Evolutionary conservation across 2,329 filamentous ascomycete species (phyloP), one percentile per base, ranked within the genome.

Genomic region (Cryoendolithus antarcticus): DNA sequence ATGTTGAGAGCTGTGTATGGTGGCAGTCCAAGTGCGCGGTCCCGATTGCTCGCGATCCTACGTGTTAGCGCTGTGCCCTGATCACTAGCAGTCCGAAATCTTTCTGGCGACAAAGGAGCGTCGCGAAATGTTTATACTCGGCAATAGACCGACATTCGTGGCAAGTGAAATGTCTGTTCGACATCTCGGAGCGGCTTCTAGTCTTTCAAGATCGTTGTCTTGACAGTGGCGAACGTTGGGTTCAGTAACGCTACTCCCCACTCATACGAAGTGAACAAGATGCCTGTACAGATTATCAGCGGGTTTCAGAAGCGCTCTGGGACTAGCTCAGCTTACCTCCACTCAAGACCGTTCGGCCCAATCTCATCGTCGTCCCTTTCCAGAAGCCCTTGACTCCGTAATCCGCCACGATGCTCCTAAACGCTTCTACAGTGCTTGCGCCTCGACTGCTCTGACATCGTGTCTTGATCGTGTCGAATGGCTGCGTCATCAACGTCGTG

Each of bases 301-400:
- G 19, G 19, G 19, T 21, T 21, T 21, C 19, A 21, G 19, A 21
- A 21, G 19, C 19, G 19, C 19, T 21, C 19, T 21, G 19, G 19
- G 19, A 21, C 19, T 21, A 21, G 19, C 19, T 21, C 19, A 21
- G 19, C 19, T 21, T 21, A 21, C 19, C 77, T n/a, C 77, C 78
- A 47, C 73, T 76, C 34, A 82, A 67, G 1, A 82, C 66, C 3
- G 77, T 69, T 44, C 78, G 58, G 1, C 77, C 76, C 13, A 82
- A 52, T 40, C 79, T 65, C 78, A 82, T 82, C 0, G 74, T 74
- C 28, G 76, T 82, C 1, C 78, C 78, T 42, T 70, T 74, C 77
- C 77, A 82, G 44, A 81, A 74, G 0, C 71, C 77, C 30, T 62
- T 65, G 2, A 80, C 46, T 0, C 77, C 78, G 45, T 71, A 69